Conservation (phyloP, 768 basidiomycete genomes). For the Serendipita indica region DNA sequence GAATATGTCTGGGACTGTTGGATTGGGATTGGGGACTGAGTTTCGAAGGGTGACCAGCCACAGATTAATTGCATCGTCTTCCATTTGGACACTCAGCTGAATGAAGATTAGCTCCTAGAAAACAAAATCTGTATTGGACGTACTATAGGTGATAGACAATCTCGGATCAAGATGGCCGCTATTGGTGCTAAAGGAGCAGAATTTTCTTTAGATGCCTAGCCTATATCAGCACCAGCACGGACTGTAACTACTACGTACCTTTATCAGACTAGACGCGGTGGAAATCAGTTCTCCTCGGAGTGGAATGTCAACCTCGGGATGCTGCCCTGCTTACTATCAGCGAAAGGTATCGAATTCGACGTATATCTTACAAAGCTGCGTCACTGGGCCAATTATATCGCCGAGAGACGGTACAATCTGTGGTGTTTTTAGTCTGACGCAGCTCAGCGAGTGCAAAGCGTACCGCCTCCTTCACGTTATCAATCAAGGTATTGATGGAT, state of each 20-base stretch:
- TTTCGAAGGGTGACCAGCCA: slow-evolving; percentile 64
- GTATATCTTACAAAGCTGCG: slow-evolving; percentile 48
- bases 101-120: slow-evolving; percentile 15
- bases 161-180: slow-evolving; percentile 48
- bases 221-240: neutral
- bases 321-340: slow-evolving; percentile 37
- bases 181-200: slow-evolving; percentile 40
- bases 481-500: slow-evolving; percentile 55
- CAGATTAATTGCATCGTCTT: slow-evolving; percentile 61
- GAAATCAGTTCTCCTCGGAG: slow-evolving; percentile 58
- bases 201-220: slow-evolving; percentile 50
- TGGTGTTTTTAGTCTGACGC: slow-evolving; percentile 3
- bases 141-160: slow-evolving; percentile 46
- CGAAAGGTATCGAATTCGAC: neutral
- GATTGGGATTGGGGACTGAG: slow-evolving; percentile 31
- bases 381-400: slow-evolving; percentile 49
- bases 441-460: slow-evolving; percentile 13
- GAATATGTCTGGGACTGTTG: slow-evolving; percentile 47
- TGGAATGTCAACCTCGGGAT: slow-evolving; percentile 50
- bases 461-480: slow-evolving; percentile 29
- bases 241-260: slow-evolving; percentile 29
- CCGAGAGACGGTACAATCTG: slow-evolving; percentile 56
- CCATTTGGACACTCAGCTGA: slow-evolving; percentile 52
- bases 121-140: slow-evolving; percentile 18
- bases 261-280: slow-evolving; percentile 53